Conservation (phyloP, 345 rosid species). For the Physaria fendleri region DNA sequence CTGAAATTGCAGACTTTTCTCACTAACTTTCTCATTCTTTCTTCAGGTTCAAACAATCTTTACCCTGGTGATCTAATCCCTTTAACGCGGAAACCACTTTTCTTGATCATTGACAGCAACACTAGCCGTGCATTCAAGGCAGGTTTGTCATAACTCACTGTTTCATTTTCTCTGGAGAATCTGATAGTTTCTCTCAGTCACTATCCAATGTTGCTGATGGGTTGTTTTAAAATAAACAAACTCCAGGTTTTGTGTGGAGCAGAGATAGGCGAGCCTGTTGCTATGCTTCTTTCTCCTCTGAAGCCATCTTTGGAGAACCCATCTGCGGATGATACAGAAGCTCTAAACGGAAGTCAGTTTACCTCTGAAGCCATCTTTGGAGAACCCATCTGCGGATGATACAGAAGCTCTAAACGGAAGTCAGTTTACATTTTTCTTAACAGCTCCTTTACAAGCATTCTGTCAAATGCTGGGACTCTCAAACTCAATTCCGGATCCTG, state of each 20-base stretch:
- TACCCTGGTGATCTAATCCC: conserved; percentile 96
- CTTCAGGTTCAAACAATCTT: conserved; percentile 65
- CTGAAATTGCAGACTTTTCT: neutral
- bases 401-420: conserved; percentile 42
- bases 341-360: conserved; percentile 70
- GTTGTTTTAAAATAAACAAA: neutral
- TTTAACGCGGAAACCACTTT: conserved; percentile 84
- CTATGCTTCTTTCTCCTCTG: conserved; percentile 79
- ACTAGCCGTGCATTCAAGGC: conserved; percentile 99
- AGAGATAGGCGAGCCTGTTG: conserved; percentile 90
- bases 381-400: conserved; percentile 38
- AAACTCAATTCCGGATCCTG: conserved; percentile 39
- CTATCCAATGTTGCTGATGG: conserved; percentile 1
- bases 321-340: conserved; percentile 31
- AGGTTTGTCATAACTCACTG: conserved; percentile 88
- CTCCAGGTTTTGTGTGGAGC: conserved; percentile 78
- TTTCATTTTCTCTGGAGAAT: conserved; percentile 21
- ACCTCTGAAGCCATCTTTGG: conserved; percentile 55
- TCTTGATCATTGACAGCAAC: conserved; percentile 93
- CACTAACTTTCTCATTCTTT: neutral
- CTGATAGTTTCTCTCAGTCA: conserved; percentile 7
- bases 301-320: conserved; percentile 48
- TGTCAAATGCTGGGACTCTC: conserved; percentile 68
- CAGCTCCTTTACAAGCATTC: conserved; percentile 89
- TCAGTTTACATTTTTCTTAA: conserved; percentile 92